phyloP scores from a whole-genome alignment of 2,329 filamentous ascomycete species.

The Dothideomycetes sp. region DNA sequence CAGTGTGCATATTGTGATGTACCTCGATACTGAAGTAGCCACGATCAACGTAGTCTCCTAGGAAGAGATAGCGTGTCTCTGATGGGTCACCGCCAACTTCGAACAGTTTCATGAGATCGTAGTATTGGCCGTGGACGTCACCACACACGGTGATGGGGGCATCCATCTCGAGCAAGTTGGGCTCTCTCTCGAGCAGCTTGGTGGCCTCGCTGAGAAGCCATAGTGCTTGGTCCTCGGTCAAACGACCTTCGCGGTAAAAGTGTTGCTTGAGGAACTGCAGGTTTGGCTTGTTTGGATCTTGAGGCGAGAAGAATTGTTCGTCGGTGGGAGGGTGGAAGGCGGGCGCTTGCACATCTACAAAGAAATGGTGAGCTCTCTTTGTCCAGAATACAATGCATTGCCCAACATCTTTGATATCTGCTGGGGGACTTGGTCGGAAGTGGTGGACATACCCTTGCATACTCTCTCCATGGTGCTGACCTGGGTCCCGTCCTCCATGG shows the following conservation, averaged over 20 bases:
- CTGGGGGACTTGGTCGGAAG: background rate
- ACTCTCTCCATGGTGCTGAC: constrained; percentile 94
- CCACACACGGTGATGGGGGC: constrained; percentile 97
- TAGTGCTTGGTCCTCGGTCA: constrained; percentile 94
- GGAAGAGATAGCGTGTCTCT: constrained; percentile 92
- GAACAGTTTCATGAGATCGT: constrained; percentile 98
- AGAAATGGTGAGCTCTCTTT: constrained; percentile 5
- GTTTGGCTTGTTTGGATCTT: constrained; percentile 79
- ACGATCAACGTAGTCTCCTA: constrained; percentile 95
- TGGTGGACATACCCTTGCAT: constrained; percentile 71
- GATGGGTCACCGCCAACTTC: constrained; percentile 95
- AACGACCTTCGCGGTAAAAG: constrained; percentile 91
- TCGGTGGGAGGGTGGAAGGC: constrained; percentile 87
- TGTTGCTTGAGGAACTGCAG: constrained; percentile 95
- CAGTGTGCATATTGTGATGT: constrained; percentile 18
- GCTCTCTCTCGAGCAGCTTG: constrained; percentile 78
- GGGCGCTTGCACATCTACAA: constrained; percentile 87
- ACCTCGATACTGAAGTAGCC: constrained; percentile 98
- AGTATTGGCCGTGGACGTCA: constrained; percentile 98
- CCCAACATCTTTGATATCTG: background rate
- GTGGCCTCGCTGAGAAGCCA: constrained; percentile 88
- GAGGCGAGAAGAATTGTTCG: constrained; percentile 86
- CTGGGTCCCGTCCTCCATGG: constrained; percentile 93
- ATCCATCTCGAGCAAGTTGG: constrained; percentile 97
- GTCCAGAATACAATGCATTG: too few species aligned